Evolutionary conservation across 179 eudicot species (phyloP).

Genomic region (Beta lomatogona): DNA sequence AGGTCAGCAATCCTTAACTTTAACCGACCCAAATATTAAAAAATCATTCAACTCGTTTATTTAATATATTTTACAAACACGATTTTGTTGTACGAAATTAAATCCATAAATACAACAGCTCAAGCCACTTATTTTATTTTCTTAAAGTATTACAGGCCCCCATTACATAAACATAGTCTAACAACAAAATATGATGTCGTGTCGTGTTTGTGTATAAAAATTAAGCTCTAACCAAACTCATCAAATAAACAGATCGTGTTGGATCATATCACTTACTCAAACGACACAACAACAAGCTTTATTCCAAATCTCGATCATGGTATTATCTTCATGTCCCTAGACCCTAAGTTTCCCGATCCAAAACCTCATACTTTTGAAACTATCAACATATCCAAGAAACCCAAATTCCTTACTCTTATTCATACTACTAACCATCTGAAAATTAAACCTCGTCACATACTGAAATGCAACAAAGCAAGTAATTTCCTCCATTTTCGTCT

Average conservation of each 20-base stretch:
- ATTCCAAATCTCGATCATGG: conserved; percentile 18
- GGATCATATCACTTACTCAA: too few species aligned
- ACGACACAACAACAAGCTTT: background rate
- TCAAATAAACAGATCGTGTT: too few species aligned
- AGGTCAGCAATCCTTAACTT: too few species aligned
- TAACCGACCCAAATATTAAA: too few species aligned
- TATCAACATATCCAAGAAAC: conserved; percentile 37
- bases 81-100: too few species aligned
- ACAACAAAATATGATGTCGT: too few species aligned
- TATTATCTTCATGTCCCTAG: conserved; percentile 40
- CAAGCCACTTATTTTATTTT: background rate
- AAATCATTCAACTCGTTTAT: too few species aligned
- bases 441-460: conserved; percentile 14
- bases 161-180: too few species aligned
- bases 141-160: too few species aligned
- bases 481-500: conserved; percentile 35
- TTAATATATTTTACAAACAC: too few species aligned
- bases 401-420: conserved; percentile 45
- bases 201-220: too few species aligned
- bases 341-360: conserved; percentile 41
- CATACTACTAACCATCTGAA: conserved; percentile 44
- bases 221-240: too few species aligned
- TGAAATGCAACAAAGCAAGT: conserved; percentile 23
- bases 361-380: conserved; percentile 25
- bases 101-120: background rate